Base-by-base conservation (phyloP, 148 eudicot species). In the Polygonum maritimum region DNA sequence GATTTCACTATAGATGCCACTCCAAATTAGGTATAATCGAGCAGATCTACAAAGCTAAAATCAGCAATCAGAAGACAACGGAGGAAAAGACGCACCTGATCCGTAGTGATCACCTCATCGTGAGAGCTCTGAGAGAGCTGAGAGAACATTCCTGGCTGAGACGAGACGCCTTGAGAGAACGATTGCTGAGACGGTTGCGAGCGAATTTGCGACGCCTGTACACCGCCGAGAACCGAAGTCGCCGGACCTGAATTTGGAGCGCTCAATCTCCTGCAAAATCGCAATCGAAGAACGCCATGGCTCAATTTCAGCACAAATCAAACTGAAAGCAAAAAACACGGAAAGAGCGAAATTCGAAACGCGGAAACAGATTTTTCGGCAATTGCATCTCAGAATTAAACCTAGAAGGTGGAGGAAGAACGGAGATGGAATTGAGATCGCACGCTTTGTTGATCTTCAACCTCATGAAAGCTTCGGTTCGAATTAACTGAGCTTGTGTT, bases 361-460 rank as follows among this genome's bases (percentile, higher is more conserved):
- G 31, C 33, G 16, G 2, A 57, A 36, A 54, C 14, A 70, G 19
- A 80, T 54, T 6, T 45, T 45, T 41, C n/a, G 54, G 26, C 10
- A 19, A 51, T 9, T 55, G 14, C 26, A 13, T 31, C 8, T 21
- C 36, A 69, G 44, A 16, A 72, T 3, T 14, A 58, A 45, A 92
- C 99, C 96, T 95, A 31, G 89, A 33, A 48, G 84, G 94, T 81
- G 91, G 96, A 82, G 97, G 99, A 71, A 92, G 92, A 84, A 92
- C 97, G 31, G 97, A 95, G 63, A 92, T 90, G 58, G 99, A 95
- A 85, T 88, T 92, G 82, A 95, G 94, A 85, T 95, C 97, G 79
- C 89, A 84, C 55, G 97, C 97, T 81, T 92, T 90, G 86, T 92
- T 95, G 86, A 95, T 90, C 88, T 89, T 90, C 87, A 95, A 57